Evolutionary conservation across 2,329 filamentous ascomycete species (phyloP).

Genomic region (Colletotrichum coccodes): DNA sequence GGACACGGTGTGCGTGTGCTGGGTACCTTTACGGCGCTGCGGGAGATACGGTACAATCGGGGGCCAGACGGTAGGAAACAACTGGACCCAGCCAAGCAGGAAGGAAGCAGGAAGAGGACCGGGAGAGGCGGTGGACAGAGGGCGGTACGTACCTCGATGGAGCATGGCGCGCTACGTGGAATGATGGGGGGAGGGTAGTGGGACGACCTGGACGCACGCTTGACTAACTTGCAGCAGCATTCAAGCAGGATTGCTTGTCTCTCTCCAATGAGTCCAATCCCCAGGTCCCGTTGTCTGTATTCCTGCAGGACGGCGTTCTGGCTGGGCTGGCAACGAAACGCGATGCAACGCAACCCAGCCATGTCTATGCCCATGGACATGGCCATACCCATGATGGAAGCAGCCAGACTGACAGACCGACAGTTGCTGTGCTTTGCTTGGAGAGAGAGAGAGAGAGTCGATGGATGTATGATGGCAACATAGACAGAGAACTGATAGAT

Average conservation of each 20-base stretch:
- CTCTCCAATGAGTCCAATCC: background rate
- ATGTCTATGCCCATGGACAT: background rate
- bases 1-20: background rate
- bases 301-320: constrained; percentile 1
- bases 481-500: background rate
- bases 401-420: constrained; percentile 11
- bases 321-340: constrained; percentile 16
- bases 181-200: constrained; percentile 21
- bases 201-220: constrained; percentile 24
- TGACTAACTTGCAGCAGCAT: constrained; percentile 21
- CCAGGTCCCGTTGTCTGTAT: constrained; percentile 1
- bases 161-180: constrained; percentile 28
- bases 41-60: background rate
- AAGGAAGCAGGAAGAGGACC: constrained; percentile 16
- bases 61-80: background rate
- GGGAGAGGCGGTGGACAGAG: constrained; percentile 28
- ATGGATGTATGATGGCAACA: no score
- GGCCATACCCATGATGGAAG: background rate
- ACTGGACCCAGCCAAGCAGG: background rate
- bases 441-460: no score
- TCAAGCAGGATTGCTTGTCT: constrained; percentile 11
- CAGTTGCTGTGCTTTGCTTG: background rate
- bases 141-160: background rate
- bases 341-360: constrained; percentile 24
- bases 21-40: background rate